Base-by-base conservation (phyloP, 192 early-diverging fungal genomes). In the Physocladia obscura region DNA sequence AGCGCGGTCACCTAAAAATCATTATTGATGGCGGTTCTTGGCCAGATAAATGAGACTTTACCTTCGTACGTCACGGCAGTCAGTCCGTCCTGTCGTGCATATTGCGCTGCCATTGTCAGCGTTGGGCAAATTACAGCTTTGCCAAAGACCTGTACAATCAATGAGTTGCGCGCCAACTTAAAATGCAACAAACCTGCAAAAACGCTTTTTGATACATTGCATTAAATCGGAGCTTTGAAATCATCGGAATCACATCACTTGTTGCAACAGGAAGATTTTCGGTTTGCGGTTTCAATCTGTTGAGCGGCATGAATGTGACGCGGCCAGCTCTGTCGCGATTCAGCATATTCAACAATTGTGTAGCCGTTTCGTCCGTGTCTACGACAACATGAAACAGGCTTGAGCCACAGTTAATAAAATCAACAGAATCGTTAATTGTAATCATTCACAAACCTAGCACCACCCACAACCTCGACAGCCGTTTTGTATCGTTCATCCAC, bases 311-410 rank as follows among this genome's bases (percentile, higher is more conserved):
- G 67, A 97, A 94, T 0, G 97, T 97, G 44, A 97, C 88, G 2
- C 97, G 85, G 4, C 95, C 97, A 27, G 80, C 80, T 69, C 87
- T 81, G 57, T 89, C 80, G 21, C 69, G 35, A 31, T 76, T 82
- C 78, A 87, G 61, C 13, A 67, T 71, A n/a, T 74, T 65, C 34
- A 99, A 68, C 15, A 97, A 72, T 26, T 62, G 71, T 13, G 91
- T 89, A 0, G 97, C 95, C 2, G 93, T 96, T n/a, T 83, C 82
- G 62, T 99, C 97, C 1, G 86, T 90, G 69, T 99, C 95, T 0
- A 99, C 95, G 19, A 99, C 97, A 19, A 99, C 87, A 72, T 97
- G 92, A 77, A 97, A 99, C 57, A 99, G 77, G 69, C 93, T 95
- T 31, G 68, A 31, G n/a, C n/a, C n/a, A n/a, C n/a, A n/a, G n/a